phyloP scores from a whole-genome alignment of 2,329 filamentous ascomycete species.

The Xylaria digitata region DNA sequence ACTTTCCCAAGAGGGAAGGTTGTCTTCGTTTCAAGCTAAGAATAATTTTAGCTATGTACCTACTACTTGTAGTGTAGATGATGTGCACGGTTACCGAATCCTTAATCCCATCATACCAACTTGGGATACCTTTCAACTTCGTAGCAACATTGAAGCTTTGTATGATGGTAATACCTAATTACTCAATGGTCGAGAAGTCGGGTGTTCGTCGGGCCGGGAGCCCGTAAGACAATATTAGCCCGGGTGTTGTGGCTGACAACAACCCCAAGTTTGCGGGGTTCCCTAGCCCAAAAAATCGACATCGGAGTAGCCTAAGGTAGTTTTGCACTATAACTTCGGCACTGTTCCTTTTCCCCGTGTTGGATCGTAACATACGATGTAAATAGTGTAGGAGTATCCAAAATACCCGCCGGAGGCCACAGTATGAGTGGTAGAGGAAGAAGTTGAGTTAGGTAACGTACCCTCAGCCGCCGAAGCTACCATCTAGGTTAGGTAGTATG shows the following conservation, averaged over 20 bases:
- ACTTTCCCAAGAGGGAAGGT: slow-evolving; percentile 35
- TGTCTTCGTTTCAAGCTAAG: slow-evolving; percentile 28
- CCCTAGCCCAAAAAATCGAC: neutral
- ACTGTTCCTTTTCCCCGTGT: neutral
- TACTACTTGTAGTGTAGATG: slow-evolving; percentile 1
- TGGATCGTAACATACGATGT: slow-evolving; percentile 9
- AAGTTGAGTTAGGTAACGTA: neutral
- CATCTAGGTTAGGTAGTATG: too few relatives aligned
- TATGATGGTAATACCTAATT: neutral
- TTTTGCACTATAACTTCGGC: neutral
- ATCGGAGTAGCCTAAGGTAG: neutral
- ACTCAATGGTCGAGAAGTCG: neutral
- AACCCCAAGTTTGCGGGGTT: neutral
- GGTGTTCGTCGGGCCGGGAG: neutral
- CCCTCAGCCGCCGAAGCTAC: neutral
- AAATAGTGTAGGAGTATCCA: neutral
- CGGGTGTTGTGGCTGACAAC: neutral
- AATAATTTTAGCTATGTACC: neutral
- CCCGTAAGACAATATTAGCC: neutral
- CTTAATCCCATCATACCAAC: neutral
- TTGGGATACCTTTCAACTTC: neutral
- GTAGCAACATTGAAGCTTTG: slow-evolving; percentile 3
- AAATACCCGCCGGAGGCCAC: neutral
- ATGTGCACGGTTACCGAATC: slow-evolving; percentile 8
- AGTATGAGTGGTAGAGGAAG: neutral